phyloP scores from a whole-genome alignment of 192 early-diverging fungal species.

The Coemansia sp. region DNA sequence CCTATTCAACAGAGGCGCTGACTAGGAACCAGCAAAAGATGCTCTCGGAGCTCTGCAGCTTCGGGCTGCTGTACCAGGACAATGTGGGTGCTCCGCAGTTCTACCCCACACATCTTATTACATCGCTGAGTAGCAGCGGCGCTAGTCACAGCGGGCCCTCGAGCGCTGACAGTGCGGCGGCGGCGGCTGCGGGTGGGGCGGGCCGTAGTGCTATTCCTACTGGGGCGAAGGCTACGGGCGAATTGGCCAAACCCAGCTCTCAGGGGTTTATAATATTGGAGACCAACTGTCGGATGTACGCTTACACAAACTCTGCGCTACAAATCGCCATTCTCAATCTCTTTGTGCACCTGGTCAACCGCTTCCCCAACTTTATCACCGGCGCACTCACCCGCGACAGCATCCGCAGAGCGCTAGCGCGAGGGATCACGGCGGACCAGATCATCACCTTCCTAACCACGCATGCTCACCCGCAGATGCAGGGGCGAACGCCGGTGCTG shows the following conservation, averaged over 20 bases:
- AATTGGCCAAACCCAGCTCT: conserved; percentile 37
- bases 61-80: conserved; percentile 87
- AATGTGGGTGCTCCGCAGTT: conserved; percentile 70
- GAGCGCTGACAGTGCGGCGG: conserved; percentile 31
- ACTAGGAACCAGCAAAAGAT: conserved; percentile 81
- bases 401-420: conserved; percentile 73
- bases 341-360: conserved; percentile 78
- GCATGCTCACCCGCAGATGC: conserved; percentile 93
- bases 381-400: conserved; percentile 85
- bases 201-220: background rate
- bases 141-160: background rate
- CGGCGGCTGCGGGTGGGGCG: background rate
- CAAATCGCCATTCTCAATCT: conserved; percentile 92
- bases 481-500: conserved; percentile 73
- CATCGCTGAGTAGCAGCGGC: conserved; percentile 69
- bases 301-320: conserved; percentile 91
- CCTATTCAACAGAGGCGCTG: conserved; percentile 83
- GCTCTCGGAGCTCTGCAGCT: conserved; percentile 83
- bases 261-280: conserved; percentile 90
- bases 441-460: conserved; percentile 87
- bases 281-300: conserved; percentile 93
- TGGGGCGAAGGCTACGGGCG: background rate
- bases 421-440: conserved; percentile 93
- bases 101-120: conserved; percentile 91
- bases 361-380: conserved; percentile 91